Conservation (phyloP, 352 stramenopile genomes). For the Pythium grandisporangium region DNA sequence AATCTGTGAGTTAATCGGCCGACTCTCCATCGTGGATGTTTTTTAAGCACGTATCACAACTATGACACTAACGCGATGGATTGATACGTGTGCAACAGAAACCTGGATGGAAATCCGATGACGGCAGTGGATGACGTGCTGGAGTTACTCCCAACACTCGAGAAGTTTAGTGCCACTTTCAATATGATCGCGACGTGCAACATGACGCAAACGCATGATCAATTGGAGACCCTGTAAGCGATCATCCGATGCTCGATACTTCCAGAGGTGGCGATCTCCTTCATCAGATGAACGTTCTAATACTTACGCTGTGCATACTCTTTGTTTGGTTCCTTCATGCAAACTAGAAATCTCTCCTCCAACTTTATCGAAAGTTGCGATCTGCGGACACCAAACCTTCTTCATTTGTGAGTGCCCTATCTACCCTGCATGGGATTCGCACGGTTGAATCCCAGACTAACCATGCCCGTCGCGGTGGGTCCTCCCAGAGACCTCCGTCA, state of each 20-base stretch:
- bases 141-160: slow-evolving; percentile 1
- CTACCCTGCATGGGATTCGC: no score
- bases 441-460: no score
- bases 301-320: no score
- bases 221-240: neutral
- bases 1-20: slow-evolving; percentile 5
- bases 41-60: no score
- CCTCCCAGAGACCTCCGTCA: slow-evolving; percentile 8
- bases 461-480: neutral
- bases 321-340: neutral
- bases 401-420: slow-evolving; percentile 8
- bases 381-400: neutral
- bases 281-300: neutral
- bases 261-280: neutral
- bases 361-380: slow-evolving; percentile 1
- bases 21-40: no score
- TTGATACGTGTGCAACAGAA: no score
- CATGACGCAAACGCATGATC: neutral
- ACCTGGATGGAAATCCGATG: slow-evolving; percentile 5
- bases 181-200: slow-evolving; percentile 4
- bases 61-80: no score
- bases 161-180: slow-evolving; percentile 2
- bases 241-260: no score
- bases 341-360: slow-evolving; percentile 1
- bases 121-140: slow-evolving; percentile 1